Conservation (phyloP, 352 stramenopile species). For the Albugo candida region DNA sequence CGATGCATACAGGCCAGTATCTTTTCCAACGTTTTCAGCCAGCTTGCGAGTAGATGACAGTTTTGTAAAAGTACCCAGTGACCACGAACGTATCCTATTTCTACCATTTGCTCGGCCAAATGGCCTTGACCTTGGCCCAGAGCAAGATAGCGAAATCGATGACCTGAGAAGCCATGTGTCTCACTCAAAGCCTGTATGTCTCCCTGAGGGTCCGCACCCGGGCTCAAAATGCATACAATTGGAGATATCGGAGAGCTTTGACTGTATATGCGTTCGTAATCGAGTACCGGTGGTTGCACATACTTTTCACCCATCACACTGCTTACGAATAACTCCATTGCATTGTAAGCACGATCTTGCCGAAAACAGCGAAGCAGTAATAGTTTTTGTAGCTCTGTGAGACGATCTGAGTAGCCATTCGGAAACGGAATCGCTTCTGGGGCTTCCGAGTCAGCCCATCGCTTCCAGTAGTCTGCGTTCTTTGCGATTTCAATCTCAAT, state of each 20-base stretch:
- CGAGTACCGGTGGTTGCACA: constrained; percentile 86
- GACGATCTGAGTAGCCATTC: constrained; percentile 47
- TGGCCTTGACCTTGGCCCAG: constrained; percentile 88
- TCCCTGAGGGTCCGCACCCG: constrained; percentile 84
- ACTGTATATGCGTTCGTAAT: constrained; percentile 86
- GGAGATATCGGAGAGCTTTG: constrained; percentile 73
- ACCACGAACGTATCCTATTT: constrained; percentile 65
- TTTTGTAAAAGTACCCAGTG: constrained; percentile 91
- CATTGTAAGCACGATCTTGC: constrained; percentile 90
- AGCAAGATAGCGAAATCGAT: constrained; percentile 87
- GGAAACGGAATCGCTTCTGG: constrained; percentile 73
- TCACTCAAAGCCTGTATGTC: constrained; percentile 88
- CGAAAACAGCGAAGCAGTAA: constrained; percentile 87
- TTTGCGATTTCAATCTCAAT: constrained; percentile 29
- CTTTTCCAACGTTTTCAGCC: constrained; percentile 86
- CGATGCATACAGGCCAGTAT: constrained; percentile 82
- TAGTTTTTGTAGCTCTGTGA: constrained; percentile 81
- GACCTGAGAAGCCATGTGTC: constrained; percentile 77
- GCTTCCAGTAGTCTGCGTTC: constrained; percentile 63
- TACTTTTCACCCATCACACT: constrained; percentile 84
- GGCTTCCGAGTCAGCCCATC: constrained; percentile 87
- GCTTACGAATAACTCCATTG: constrained; percentile 89
- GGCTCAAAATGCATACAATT: constrained; percentile 91
- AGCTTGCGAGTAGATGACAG: constrained; percentile 87
- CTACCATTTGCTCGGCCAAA: constrained; percentile 87